phyloP scores from a whole-genome alignment of 805 yeast species.

The Maudiozyma pseudohumilis region DNA sequence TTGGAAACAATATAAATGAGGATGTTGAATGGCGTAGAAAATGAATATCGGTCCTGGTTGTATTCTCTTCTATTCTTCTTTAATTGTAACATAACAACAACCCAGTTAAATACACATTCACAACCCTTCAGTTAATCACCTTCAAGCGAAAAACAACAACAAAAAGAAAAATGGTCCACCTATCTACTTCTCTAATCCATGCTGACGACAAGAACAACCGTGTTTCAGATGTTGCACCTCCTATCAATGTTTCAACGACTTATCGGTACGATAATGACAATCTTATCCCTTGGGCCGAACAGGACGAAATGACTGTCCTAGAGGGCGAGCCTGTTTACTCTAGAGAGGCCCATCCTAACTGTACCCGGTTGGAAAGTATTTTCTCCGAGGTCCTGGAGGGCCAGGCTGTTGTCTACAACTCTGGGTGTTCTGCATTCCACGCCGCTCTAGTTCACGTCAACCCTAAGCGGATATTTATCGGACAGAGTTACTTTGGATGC shows the following conservation, averaged over 20 bases:
- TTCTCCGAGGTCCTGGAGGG: conserved; percentile 52
- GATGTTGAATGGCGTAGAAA: too few species aligned
- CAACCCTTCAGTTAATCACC: too few species aligned
- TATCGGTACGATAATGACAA: conserved; percentile 53
- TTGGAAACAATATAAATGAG: too few species aligned
- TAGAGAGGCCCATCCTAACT: conserved; percentile 64
- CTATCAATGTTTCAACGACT: conserved; percentile 76
- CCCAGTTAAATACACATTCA: too few species aligned
- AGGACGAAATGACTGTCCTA: conserved; percentile 25
- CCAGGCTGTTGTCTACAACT: conserved; percentile 57
- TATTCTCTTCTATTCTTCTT: too few species aligned
- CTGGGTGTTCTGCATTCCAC: conserved; percentile 74
- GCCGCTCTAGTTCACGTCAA: conserved; percentile 61
- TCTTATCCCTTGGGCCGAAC: conserved; percentile 38
- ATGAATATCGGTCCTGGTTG: too few species aligned
- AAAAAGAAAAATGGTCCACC: conserved; percentile 12
- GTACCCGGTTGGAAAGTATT: conserved; percentile 55
- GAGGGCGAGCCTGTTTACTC: conserved; percentile 49
- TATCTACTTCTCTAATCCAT: conserved; percentile 55
- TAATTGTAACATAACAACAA: too few species aligned
- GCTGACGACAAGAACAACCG: conserved; percentile 53
- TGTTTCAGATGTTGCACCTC: conserved; percentile 61
- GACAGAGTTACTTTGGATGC: conserved; percentile 79
- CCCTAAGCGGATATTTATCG: conserved; percentile 68
- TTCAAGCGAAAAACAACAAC: too few species aligned